phyloP scores from a whole-genome alignment of 768 basidiomycete genomes.

The Kwoniella sp. region DNA sequence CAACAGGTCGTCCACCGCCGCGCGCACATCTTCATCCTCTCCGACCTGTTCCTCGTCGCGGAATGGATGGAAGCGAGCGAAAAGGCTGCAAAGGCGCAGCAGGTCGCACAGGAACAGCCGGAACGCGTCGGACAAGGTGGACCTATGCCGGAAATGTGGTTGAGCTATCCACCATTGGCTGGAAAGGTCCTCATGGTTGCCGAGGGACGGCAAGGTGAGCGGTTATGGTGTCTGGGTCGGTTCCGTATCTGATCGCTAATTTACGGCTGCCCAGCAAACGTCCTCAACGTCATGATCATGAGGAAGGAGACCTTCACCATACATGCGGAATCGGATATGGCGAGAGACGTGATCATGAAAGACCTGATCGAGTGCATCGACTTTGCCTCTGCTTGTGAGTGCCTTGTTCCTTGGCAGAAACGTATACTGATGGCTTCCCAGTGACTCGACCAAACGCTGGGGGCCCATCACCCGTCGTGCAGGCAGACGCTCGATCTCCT shows the following conservation, averaged over 20 bases:
- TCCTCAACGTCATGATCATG: constrained; percentile 75
- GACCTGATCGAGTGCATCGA: constrained; percentile 81
- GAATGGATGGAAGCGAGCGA: constrained; percentile 75
- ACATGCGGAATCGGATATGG: constrained; percentile 58
- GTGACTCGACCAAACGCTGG: constrained; percentile 26
- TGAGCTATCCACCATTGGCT: constrained; percentile 90
- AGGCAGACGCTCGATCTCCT: constrained; percentile 32
- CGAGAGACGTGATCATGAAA: constrained; percentile 61
- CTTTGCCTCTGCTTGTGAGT: constrained; percentile 69
- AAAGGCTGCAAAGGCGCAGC: constrained; percentile 47
- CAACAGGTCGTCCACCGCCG: constrained; percentile 68
- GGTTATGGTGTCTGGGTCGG: neutral
- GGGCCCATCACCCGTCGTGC: constrained; percentile 18
- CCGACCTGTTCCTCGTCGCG: constrained; percentile 86
- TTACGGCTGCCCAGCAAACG: constrained; percentile 58
- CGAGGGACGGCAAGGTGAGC: constrained; percentile 56
- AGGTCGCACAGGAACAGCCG: constrained; percentile 46
- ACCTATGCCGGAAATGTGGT: constrained; percentile 71
- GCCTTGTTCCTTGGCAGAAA: neutral
- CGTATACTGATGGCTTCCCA: neutral
- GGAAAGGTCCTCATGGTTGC: constrained; percentile 81
- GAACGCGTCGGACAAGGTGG: constrained; percentile 54
- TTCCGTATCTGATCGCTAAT: constrained; percentile 4
- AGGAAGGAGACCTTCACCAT: constrained; percentile 76
- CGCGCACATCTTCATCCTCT: constrained; percentile 83